Base-by-base conservation (phyloP, 2,329 filamentous ascomycete species). In the Macrophomina tecta region DNA sequence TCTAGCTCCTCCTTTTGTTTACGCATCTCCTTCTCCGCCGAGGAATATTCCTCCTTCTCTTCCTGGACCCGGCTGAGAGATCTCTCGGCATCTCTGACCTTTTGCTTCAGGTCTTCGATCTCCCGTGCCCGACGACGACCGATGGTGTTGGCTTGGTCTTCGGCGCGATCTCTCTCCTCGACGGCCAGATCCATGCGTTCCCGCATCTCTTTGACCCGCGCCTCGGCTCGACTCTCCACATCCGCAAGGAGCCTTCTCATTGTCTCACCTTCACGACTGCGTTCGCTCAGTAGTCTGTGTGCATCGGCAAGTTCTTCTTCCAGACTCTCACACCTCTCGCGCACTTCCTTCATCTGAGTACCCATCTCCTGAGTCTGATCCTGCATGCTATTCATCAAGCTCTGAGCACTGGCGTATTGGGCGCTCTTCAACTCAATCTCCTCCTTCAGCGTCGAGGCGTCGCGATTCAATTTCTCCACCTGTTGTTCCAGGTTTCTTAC, bases 281-380 rank as follows among this genome's bases (percentile, higher is more conserved):
- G 89, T 78, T 99, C 95, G 63, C 87, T 89, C 2, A 99, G 85
- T 68, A 97, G 86, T 67, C 92, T 88, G 76, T 97, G 93, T 3
- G 93, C 90, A 78, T 99, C 95, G 1, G 89, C 88, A 1, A 98
- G 84, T 77, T 99, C 95, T 79, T 99, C 95, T 74, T 97, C 94
- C 0, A 98, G 82, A 67, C 90, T 91, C 74, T 97, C 94, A 46
- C 90, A 91, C 70, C 93, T 90, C 60, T 90, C 88, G 69, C 91
- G 89, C 0, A 91, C 88, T 79, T 99, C 95, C 78, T 95, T 97
- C 79, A 97, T 90, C 80, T 97, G 95, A 70, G 92, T 91, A 5
- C 90, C 89, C 74, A 98, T 86, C 81, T 99, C 95, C 1, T 91
- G 87, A 0, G 90, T 91, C 81, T 98, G 93, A 73, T 97, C 93